Evolutionary conservation across 192 early-diverging fungal species (phyloP).

Genomic region (Coemansia sp.): DNA sequence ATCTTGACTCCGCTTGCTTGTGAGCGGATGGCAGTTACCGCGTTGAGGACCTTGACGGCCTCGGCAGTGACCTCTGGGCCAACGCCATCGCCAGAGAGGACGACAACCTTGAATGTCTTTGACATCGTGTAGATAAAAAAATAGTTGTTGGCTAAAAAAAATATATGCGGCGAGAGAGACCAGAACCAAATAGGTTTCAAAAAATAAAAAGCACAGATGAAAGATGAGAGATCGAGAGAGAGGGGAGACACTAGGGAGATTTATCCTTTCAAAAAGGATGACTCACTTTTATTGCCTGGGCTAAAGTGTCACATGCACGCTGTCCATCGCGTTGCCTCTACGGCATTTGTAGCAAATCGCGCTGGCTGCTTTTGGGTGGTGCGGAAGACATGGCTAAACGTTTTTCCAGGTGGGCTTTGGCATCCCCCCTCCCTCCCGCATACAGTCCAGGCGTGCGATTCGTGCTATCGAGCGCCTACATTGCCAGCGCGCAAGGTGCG

Average conservation of each 20-base stretch:
- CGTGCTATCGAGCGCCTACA: constrained; percentile 26
- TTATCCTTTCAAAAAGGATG: neutral
- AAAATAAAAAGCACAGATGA: neutral
- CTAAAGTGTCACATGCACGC: constrained; percentile 1
- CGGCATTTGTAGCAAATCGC: neutral
- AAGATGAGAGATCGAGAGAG: neutral
- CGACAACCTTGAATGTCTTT: constrained; percentile 61
- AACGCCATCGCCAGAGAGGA: constrained; percentile 91
- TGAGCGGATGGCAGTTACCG: constrained; percentile 65
- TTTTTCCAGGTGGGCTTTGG: neutral
- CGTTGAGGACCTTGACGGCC: constrained; percentile 84
- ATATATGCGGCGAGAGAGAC: constrained; percentile 13
- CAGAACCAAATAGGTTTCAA: constrained; percentile 18
- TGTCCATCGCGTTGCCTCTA: neutral
- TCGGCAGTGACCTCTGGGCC: constrained; percentile 94
- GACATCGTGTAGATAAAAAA: constrained; percentile 23
- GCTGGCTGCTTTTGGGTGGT: neutral
- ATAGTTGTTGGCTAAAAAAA: neutral
- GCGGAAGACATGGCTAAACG: neutral
- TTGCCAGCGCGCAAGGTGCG: neutral
- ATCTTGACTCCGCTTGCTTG: constrained; percentile 61
- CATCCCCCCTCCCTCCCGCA: neutral
- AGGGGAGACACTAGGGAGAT: neutral
- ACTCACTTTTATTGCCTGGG: neutral
- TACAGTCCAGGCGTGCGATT: constrained; percentile 12